phyloP scores from a whole-genome alignment of 352 stramenopile species.

The Phytophthora quininea region DNA sequence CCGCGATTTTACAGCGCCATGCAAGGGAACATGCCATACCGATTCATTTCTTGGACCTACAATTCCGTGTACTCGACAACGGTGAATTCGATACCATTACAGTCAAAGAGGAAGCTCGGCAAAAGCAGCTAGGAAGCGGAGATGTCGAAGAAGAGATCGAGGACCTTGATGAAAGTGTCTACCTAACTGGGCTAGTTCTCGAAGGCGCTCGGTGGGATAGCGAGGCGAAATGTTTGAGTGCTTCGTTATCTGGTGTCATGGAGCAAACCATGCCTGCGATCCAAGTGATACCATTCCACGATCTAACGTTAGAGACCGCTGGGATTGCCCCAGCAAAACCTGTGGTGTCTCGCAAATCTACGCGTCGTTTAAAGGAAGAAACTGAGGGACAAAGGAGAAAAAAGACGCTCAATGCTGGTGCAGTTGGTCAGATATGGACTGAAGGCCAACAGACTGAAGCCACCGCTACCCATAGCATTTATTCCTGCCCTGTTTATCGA shows the following conservation, averaged over 20 bases:
- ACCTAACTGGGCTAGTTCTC: slow-evolving; percentile 65
- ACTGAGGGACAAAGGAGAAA: neutral
- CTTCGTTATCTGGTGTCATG: slow-evolving; percentile 62
- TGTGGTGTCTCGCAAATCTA: neutral
- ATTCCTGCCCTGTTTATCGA: slow-evolving; percentile 94
- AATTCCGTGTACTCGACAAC: slow-evolving; percentile 63
- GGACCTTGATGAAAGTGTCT: slow-evolving; percentile 45
- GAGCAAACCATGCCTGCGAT: slow-evolving; percentile 85
- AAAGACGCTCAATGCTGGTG: neutral
- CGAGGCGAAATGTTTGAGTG: slow-evolving; percentile 53
- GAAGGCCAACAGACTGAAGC: neutral
- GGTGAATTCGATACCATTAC: slow-evolving; percentile 33
- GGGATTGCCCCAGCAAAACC: neutral
- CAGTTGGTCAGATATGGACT: no score
- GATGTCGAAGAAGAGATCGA: slow-evolving; percentile 8
- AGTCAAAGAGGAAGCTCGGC: neutral
- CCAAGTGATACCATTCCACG: slow-evolving; percentile 74
- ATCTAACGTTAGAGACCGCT: slow-evolving; percentile 1
- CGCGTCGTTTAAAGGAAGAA: no score
- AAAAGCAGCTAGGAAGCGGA: slow-evolving; percentile 1
- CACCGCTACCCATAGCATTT: slow-evolving; percentile 33
- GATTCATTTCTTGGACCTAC: slow-evolving; percentile 82
- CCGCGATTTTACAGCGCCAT: slow-evolving; percentile 75
- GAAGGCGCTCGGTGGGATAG: slow-evolving; percentile 76
- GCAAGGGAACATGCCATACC: slow-evolving; percentile 66